phyloP scores from a whole-genome alignment of 805 yeast species.

The Candida nanaspora region DNA sequence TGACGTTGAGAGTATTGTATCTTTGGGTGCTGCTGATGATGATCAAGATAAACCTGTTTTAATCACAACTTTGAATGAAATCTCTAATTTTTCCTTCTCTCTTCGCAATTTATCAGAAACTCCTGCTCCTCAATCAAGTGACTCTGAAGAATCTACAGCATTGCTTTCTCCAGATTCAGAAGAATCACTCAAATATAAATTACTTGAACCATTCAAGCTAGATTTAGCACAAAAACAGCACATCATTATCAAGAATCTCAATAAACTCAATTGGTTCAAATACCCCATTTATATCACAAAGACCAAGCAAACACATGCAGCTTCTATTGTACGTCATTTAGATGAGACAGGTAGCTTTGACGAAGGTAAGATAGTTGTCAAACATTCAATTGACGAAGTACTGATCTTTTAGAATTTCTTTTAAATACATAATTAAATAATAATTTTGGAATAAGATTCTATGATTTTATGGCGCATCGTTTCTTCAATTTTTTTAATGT shows the following conservation, averaged over 20 bases:
- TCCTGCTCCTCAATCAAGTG: not conserved
- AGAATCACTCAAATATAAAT: constrained; percentile 1
- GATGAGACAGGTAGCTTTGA: constrained; percentile 37
- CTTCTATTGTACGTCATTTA: constrained; percentile 62
- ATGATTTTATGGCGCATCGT: too few species aligned
- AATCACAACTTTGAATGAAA: constrained; percentile 7
- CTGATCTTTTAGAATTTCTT: not conserved
- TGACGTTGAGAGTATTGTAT: constrained; percentile 8
- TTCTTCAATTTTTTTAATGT: too few species aligned
- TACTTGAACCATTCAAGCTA: constrained; percentile 23
- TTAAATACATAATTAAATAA: not conserved
- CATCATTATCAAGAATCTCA: constrained; percentile 49
- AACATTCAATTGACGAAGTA: constrained; percentile 33
- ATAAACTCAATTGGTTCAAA: constrained; percentile 58
- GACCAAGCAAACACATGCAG: constrained; percentile 71
- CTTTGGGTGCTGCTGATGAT: not conserved
- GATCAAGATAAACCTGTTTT: constrained; percentile 3
- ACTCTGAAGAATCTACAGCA: too few species aligned
- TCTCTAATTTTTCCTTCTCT: constrained; percentile 3
- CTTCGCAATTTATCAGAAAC: not conserved
- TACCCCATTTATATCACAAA: constrained; percentile 61
- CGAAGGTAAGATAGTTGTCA: constrained; percentile 65
- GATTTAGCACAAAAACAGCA: constrained; percentile 37
- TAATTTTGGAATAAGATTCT: too few species aligned
- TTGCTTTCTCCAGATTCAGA: too few species aligned